phyloP scores from a whole-genome alignment of 2,329 filamentous ascomycete genomes.

The Rutstroemia sp. region DNA sequence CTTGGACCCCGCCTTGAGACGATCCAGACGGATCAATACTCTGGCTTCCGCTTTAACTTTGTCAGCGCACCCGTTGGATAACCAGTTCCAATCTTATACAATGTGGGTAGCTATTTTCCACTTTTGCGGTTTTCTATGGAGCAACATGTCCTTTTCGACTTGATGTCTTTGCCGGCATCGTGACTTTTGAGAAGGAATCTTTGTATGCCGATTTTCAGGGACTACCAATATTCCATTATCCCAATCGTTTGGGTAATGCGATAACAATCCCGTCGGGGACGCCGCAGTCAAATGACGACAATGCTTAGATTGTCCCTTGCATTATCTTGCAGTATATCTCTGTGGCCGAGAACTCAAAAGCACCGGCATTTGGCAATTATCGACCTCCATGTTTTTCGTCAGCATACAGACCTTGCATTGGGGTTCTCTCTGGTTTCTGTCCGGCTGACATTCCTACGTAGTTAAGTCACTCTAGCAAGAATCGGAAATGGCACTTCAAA shows the following conservation, averaged over 20 bases:
- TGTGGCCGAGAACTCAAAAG: neutral
- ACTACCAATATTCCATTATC: neutral
- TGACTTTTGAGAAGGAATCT: neutral
- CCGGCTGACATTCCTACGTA: neutral
- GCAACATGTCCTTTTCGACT: neutral
- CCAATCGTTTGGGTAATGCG: neutral
- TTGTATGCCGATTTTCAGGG: neutral
- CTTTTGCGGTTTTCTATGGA: constrained; percentile 4
- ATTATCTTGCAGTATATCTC: neutral
- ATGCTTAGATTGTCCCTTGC: neutral
- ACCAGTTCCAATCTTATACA: neutral
- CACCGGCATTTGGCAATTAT: neutral
- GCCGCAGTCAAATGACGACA: neutral
- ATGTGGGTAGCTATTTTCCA: constrained; percentile 8
- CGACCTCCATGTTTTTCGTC: neutral
- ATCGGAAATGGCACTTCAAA: neutral
- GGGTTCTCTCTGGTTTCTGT: neutral
- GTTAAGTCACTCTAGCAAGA: neutral
- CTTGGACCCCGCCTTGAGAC: constrained; percentile 6
- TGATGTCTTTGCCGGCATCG: neutral
- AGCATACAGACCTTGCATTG: neutral
- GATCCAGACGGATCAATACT: constrained; percentile 3
- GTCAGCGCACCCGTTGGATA: neutral
- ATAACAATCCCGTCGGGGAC: neutral
- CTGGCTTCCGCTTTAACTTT: constrained; percentile 3